Evolutionary conservation across 768 basidiomycete genomes (phyloP).

Genomic region (Naganishia onofrii): DNA sequence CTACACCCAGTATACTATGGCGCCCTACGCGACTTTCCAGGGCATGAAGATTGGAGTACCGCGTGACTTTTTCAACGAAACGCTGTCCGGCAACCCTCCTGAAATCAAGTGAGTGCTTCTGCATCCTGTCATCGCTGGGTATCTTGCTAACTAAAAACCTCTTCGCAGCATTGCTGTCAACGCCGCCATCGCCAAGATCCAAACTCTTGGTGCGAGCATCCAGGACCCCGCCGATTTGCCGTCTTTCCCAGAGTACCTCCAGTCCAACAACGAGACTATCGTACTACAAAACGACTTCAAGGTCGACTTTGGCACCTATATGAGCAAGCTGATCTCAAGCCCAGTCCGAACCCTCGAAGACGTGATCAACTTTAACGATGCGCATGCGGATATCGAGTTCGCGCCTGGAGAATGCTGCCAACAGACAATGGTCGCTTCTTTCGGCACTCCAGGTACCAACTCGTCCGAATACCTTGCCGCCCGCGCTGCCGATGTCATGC

Average conservation of each 20-base stretch:
- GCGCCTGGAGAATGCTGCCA: slow-evolving; percentile 44
- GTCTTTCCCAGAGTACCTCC: slow-evolving; percentile 28
- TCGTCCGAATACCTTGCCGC: slow-evolving; percentile 34
- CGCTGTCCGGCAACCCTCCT: slow-evolving; percentile 26
- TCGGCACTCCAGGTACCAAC: slow-evolving; percentile 34
- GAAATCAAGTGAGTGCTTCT: slow-evolving; percentile 25
- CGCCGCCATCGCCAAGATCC: slow-evolving; percentile 32
- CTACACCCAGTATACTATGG: slow-evolving; percentile 32
- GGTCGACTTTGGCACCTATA: slow-evolving; percentile 39
- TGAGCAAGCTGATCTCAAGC: slow-evolving; percentile 30
- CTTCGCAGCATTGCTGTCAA: slow-evolving; percentile 25
- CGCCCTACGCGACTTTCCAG: slow-evolving; percentile 33
- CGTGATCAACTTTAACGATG: slow-evolving; percentile 43
- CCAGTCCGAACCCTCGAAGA: slow-evolving; percentile 29
- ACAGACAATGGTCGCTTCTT: slow-evolving; percentile 34
- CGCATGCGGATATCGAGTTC: slow-evolving; percentile 39
- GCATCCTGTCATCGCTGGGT: neutral
- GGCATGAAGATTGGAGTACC: slow-evolving; percentile 36
- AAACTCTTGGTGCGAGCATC: slow-evolving; percentile 32
- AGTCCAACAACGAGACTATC: slow-evolving; percentile 31
- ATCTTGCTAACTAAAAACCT: neutral
- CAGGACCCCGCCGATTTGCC: slow-evolving; percentile 34
- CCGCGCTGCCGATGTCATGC: slow-evolving; percentile 30
- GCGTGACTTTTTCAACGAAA: slow-evolving; percentile 31
- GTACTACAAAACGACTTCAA: slow-evolving; percentile 37